phyloP scores from a whole-genome alignment of 495 filamentous ascomycete species.

The Penicillium arizonense region DNA sequence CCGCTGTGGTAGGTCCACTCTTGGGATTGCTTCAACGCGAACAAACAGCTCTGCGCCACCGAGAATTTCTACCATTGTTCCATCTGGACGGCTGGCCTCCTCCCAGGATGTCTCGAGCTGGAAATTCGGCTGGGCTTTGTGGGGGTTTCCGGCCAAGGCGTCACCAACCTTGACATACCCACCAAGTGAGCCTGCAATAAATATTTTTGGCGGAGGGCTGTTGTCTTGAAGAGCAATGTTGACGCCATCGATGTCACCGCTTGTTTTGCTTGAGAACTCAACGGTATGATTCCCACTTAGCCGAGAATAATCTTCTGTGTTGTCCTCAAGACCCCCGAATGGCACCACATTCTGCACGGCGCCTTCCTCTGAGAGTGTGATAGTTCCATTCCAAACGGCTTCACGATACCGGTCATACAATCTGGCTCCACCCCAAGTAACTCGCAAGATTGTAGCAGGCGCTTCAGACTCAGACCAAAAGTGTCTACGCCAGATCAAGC shows the following conservation, averaged over 20 bases:
- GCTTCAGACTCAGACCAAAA: constrained; percentile 16
- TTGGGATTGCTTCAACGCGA: constrained; percentile 18
- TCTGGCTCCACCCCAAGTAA: constrained; percentile 22
- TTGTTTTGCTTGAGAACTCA: constrained; percentile 23
- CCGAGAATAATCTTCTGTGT: constrained; percentile 16
- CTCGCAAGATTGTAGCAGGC: constrained; percentile 7
- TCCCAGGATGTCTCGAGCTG: constrained; percentile 12
- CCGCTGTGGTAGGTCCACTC: constrained; percentile 13
- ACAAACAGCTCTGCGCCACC: constrained; percentile 26
- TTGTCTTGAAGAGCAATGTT: constrained; percentile 25
- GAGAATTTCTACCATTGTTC: constrained; percentile 13
- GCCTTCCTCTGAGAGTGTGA: constrained; percentile 3
- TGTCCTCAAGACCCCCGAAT: constrained; percentile 17
- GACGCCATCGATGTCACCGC: constrained; percentile 24
- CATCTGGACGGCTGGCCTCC: constrained; percentile 14
- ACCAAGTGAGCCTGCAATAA: constrained; percentile 20
- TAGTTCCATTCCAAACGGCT: constrained; percentile 19
- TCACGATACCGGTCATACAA: constrained; percentile 24
- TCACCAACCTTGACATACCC: constrained; percentile 33
- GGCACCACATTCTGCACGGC: neutral
- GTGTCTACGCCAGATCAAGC: constrained; percentile 13
- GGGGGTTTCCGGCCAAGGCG: constrained; percentile 18
- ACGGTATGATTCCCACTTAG: neutral
- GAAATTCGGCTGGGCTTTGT: constrained; percentile 26
- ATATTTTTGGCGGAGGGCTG: constrained; percentile 2